phyloP scores from a whole-genome alignment of 495 filamentous ascomycete species.

The Neurospora terricola region DNA sequence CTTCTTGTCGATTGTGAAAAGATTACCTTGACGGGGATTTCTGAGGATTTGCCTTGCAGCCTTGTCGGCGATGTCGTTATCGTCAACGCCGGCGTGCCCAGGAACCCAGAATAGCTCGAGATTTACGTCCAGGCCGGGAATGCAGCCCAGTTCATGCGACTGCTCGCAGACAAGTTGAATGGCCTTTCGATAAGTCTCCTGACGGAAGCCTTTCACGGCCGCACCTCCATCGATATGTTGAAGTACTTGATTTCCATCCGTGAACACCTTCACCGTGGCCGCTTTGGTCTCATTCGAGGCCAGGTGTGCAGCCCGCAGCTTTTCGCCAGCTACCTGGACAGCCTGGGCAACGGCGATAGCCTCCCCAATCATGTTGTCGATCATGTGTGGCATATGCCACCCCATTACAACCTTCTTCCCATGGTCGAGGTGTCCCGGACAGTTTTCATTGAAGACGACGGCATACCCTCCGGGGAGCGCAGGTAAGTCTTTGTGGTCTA shows the following conservation, averaged over 20 bases:
- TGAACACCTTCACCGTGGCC: not conserved
- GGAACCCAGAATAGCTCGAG: not conserved
- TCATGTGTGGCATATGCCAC: not conserved
- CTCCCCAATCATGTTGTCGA: not conserved
- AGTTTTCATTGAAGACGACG: not conserved
- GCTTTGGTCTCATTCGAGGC: not conserved
- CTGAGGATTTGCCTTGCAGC: not conserved
- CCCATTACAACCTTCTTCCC: not conserved
- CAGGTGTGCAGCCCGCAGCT: not conserved
- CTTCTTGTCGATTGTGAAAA: not conserved
- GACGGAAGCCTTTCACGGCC: not conserved
- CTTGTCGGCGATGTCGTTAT: not conserved
- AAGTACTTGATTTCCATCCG: not conserved
- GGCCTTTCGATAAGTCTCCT: not conserved
- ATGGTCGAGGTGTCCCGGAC: not conserved
- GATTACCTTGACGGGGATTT: not conserved
- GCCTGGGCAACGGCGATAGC: not conserved
- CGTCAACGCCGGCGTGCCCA: not conserved
- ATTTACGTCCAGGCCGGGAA: not conserved
- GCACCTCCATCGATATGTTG: not conserved
- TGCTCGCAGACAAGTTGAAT: not conserved
- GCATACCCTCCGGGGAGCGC: not conserved
- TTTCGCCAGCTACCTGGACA: not conserved
- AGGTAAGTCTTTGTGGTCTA: not conserved
- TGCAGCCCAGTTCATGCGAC: not conserved